Conservation (phyloP, 192 early-diverging fungal species). For the Pilobolus umbonatus region DNA sequence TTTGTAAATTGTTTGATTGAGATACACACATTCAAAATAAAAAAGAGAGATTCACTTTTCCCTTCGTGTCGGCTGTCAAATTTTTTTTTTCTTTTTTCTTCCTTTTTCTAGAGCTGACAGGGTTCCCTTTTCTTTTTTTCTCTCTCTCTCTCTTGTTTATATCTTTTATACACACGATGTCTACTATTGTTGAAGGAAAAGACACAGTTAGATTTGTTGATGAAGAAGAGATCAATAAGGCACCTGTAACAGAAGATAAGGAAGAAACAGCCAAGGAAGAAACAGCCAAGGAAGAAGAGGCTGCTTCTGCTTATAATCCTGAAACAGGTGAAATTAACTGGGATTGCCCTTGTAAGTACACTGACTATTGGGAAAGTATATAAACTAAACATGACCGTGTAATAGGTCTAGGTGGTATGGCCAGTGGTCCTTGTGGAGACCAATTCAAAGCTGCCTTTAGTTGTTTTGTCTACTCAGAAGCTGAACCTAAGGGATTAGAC, state of each 20-base stretch:
- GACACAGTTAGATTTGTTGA: slow-evolving; percentile 34
- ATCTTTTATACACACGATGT: slow-evolving; percentile 1
- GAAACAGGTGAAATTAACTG: slow-evolving; percentile 93
- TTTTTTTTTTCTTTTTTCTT: too few relatives aligned
- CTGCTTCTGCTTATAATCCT: slow-evolving; percentile 56
- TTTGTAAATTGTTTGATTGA: too few relatives aligned
- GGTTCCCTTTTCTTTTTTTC: slow-evolving; percentile 6
- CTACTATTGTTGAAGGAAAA: slow-evolving; percentile 27
- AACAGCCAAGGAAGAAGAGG: slow-evolving; percentile 4
- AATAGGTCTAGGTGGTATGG: slow-evolving; percentile 79
- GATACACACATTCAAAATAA: too few relatives aligned
- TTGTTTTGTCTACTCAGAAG: slow-evolving; percentile 92
- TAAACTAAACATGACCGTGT: background rate
- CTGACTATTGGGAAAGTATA: too few relatives aligned
- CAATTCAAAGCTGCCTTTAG: slow-evolving; percentile 95
- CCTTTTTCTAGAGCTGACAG: background rate
- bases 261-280: slow-evolving; percentile 1
- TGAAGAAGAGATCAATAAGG: slow-evolving; percentile 14
- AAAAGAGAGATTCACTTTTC: too few relatives aligned
- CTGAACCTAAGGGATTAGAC: slow-evolving; percentile 96
- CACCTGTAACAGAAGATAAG: background rate
- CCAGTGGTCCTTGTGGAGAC: slow-evolving; percentile 94
- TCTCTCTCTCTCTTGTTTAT: background rate
- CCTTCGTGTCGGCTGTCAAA: too few relatives aligned
- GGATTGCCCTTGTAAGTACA: slow-evolving; percentile 82